These are phyloP conservation scores for Austroboletus niveus DNA, from an alignment of 1,284 basidiomycete species.

Conservation along the genomic window DNA sequence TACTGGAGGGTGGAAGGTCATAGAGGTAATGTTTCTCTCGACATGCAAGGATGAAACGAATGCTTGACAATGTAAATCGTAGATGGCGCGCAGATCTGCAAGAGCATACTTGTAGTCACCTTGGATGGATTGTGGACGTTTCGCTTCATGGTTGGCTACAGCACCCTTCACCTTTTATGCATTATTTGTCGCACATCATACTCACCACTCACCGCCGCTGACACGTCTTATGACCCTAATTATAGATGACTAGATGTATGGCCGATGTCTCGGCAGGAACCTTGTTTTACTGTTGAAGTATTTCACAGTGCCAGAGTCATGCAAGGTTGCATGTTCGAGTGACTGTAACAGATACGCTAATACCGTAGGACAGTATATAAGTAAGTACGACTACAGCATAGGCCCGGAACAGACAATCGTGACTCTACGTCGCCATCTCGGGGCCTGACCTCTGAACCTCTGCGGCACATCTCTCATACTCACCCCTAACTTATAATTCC, in stretches of 20 bases:
- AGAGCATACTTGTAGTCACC: constrained; percentile 35
- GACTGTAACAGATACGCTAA: no score
- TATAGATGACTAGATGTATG: constrained; percentile 16
- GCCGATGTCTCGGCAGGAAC: no score
- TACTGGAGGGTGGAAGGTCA: constrained; percentile 97
- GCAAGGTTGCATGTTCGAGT: no score
- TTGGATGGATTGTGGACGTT: neutral
- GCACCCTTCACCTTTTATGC: constrained; percentile 6
- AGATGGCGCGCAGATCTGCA: constrained; percentile 41
- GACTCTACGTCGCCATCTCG: no score
- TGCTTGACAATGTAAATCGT: constrained; percentile 3
- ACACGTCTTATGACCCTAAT: constrained; percentile 28
- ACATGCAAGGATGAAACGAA: neutral
- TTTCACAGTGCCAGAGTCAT: no score
- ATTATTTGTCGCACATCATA: constrained; percentile 24
- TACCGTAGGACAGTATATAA: no score
- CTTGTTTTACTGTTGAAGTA: no score
- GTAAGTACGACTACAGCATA: no score
- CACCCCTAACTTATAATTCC: no score
- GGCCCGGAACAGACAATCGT: no score
- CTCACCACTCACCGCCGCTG: constrained; percentile 31
- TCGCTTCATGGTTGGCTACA: constrained; percentile 1
- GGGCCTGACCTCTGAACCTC: no score
- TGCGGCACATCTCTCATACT: no score
- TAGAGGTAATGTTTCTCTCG: constrained; percentile 62